Base-by-base conservation (phyloP, 257 asterid genomes). In the Lycium barbarum region DNA sequence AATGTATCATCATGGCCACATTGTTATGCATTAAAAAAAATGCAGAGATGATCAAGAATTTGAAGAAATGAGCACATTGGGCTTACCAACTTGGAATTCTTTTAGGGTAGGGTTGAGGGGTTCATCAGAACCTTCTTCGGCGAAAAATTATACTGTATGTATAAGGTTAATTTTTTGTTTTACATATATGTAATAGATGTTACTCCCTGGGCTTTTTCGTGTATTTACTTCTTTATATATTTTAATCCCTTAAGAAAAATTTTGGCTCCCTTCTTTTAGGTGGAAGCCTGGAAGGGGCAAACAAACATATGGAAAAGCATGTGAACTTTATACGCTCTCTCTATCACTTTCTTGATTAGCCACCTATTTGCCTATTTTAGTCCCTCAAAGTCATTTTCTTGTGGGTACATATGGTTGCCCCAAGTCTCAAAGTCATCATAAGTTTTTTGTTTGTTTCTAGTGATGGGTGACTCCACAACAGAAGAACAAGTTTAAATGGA, bases 1-100 rank as follows among this genome's bases (percentile, higher is more conserved):
- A 90, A 87, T 86, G 85, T 87, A 88, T 86, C 93, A 93, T 92
- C 89, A 91, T 90, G 88, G 88, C 79, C 87, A 87, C 82, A 88
- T 68, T 66, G 67, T 83, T 88, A 90, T 88, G 79, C 83, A 88
- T 85, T 76, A 84, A 85, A 70, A 89, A 89, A 86, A 79, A 79
- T 67, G 81, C 82, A 83, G 79, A 83, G 55, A 76, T 82, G 87
- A 88, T 86, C 88, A 88, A 86, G 82, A 81, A 67, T 83, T 84
- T 74, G 72, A 83, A 51, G 26, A 61, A 79, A 45, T 84, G 61
- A 55, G 70, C 65, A 78, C 20, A 80, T 45, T 45, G 57, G 49
- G 84, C 17, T 35, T 51, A 81, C 83, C 79, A 74, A 87, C 85
- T 84, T 73, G 84, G 87, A 81, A 73, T 58, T 85, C 83, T 79